Base-by-base conservation (phyloP, 2,329 filamentous ascomycete species). In the Teratosphaeria nubilosa region DNA sequence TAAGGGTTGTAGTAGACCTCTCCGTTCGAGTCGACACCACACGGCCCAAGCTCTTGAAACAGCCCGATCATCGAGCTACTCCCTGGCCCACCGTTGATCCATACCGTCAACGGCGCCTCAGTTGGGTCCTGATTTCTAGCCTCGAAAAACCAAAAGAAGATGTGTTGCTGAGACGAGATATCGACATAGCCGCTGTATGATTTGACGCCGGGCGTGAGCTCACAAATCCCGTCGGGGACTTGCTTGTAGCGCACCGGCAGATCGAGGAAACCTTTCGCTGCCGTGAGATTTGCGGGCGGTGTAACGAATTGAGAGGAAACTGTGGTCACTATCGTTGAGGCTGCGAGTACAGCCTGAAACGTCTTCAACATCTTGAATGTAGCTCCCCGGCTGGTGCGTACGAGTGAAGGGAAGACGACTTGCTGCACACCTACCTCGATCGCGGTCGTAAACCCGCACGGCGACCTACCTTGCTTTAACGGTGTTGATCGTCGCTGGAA, bases 51-150 rank as follows among this genome's bases (percentile, higher is more conserved):
- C 53, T 68, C 75, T 62, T 79, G 74, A 59, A 83, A 83, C 1
- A 84, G 66, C 1, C 81, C 81, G 54, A 82, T 80, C 78, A 85
- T 78, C 3, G 78, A 82, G 7, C 76, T 78, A 7, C 75, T 77
- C 2, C 83, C 83, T 2, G 83, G 83, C 0, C 83, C 84, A 32
- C 80, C 81, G 60, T 80, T 80, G 67, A 86, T 78, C 79, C 82
- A 86, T n/a, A 85, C 77, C 0, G 80, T 79, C 25, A 85, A 69
- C 0, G 82, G 83, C 3, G 82, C 82, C 51, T 77, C 75, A 6
- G 64, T 59, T 0, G 82, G 75, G 64, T 78, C 75, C 51, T 69
- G 66, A 56, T 80, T 78, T 25, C 80, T 74, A 10, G 80, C 74
- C 65, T 82, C 80, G 61, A 83, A 83, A 68, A 82, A 78, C 76